These are phyloP conservation scores for Agaricus blazei DNA, from an alignment of 768 basidiomycete species.

Conservation along the genomic window DNA sequence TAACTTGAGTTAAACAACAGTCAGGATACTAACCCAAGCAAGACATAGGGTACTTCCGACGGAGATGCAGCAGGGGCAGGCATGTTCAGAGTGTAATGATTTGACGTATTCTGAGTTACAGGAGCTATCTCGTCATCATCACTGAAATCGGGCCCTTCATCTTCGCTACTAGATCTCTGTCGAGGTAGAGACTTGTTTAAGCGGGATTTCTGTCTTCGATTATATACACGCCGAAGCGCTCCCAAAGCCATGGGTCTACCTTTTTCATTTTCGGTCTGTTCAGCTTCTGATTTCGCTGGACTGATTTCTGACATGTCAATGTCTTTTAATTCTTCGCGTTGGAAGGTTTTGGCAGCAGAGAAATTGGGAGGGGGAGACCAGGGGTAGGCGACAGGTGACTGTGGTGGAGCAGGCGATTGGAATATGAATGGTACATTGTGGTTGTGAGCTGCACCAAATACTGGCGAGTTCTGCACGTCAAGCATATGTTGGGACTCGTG, in stretches of 20 bases:
- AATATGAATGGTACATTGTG: conserved; percentile 73
- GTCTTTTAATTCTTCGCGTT: conserved; percentile 51
- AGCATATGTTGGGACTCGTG: conserved; percentile 40
- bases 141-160: conserved; percentile 40
- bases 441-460: conserved; percentile 52
- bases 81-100: conserved; percentile 83
- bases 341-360: conserved; percentile 57
- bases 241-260: conserved; percentile 54
- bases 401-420: conserved; percentile 30
- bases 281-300: conserved; percentile 35
- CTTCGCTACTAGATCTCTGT: conserved; percentile 28
- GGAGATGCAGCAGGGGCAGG: conserved; percentile 50
- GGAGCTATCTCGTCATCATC: conserved; percentile 36
- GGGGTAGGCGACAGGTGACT: conserved; percentile 48
- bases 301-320: conserved; percentile 75
- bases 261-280: conserved; percentile 31
- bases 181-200: conserved; percentile 19
- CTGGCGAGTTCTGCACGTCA: conserved; percentile 34
- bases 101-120: conserved; percentile 54
- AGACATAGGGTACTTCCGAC: conserved; percentile 72
- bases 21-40: conserved; percentile 66
- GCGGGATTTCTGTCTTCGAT: conserved; percentile 48
- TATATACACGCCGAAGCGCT: conserved; percentile 61
- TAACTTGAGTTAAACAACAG: not conserved
- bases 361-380: conserved; percentile 66